Conservation (phyloP, 306 rosid genomes). For the Quercus parvula region DNA sequence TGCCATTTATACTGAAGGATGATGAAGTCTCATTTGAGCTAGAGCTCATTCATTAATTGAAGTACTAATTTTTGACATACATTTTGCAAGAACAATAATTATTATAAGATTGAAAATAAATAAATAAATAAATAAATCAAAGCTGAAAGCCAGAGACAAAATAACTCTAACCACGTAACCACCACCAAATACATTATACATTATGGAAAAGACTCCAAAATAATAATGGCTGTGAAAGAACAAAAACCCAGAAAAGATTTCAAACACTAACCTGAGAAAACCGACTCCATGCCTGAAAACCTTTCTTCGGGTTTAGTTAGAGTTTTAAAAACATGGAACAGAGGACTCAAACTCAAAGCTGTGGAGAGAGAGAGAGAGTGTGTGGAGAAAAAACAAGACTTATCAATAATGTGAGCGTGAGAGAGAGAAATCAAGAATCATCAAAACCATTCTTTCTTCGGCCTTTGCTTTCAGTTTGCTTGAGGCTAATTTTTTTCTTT, state of each 20-base stretch:
- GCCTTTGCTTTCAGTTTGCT: too few relatives aligned
- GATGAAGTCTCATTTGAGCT: too few relatives aligned
- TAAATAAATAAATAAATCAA: neutral
- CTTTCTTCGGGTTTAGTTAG: constrained; percentile 30
- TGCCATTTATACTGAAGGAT: too few relatives aligned
- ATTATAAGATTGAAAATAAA: neutral
- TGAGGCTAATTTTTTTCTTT: too few relatives aligned
- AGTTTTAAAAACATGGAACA: neutral
- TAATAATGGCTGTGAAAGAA: neutral
- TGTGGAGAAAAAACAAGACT: neutral
- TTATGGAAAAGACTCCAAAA: neutral
- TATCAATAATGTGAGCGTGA: neutral
- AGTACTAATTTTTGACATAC: too few relatives aligned
- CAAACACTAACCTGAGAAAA: constrained; percentile 36
- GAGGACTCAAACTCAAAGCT: neutral
- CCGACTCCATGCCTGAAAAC: constrained; percentile 39
- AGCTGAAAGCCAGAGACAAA: neutral
- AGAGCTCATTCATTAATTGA: too few relatives aligned
- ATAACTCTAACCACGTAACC: neutral
- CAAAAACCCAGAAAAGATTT: neutral
- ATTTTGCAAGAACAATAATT: neutral
- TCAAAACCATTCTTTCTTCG: too few relatives aligned
- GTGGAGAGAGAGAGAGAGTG: neutral
- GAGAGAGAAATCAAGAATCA: constrained; percentile 9
- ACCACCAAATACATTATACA: neutral